Evolutionary conservation across 352 stramenopile genomes (phyloP).

Genomic region (Phytophthora ohioensis): DNA sequence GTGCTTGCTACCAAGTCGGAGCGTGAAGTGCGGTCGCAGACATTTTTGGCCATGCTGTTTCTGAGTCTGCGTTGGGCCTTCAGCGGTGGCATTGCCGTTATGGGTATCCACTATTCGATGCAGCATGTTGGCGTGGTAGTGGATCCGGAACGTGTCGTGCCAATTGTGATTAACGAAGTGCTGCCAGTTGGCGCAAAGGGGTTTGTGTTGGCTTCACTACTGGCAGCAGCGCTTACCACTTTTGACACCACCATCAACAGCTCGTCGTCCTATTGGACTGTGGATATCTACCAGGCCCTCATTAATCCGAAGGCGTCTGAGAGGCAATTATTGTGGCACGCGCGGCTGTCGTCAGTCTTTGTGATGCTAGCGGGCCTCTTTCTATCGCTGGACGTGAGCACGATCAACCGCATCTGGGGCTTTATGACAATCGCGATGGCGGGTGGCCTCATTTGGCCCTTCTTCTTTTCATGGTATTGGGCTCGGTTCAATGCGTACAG

Average conservation of each 20-base stretch:
- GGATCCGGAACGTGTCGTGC: slow-evolving; percentile 79
- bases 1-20: slow-evolving; percentile 85
- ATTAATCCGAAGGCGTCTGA: slow-evolving; percentile 68
- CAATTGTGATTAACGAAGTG: slow-evolving; percentile 81
- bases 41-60: slow-evolving; percentile 79
- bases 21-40: slow-evolving; percentile 80
- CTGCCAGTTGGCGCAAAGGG: slow-evolving; percentile 69
- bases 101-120: slow-evolving; percentile 77
- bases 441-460: slow-evolving; percentile 74
- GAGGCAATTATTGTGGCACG: slow-evolving; percentile 69
- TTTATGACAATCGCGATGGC: slow-evolving; percentile 83
- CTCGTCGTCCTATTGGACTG: slow-evolving; percentile 82
- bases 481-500: slow-evolving; percentile 75
- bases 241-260: slow-evolving; percentile 88
- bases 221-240: slow-evolving; percentile 79
- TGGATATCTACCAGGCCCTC: slow-evolving; percentile 84
- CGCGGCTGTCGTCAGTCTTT: slow-evolving; percentile 60
- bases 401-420: slow-evolving; percentile 85
- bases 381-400: slow-evolving; percentile 73
- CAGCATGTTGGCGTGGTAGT: slow-evolving; percentile 51
- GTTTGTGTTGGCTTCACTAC: slow-evolving; percentile 73
- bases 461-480: slow-evolving; percentile 89
- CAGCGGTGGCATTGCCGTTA: slow-evolving; percentile 71
- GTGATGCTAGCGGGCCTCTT: slow-evolving; percentile 69
- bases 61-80: slow-evolving; percentile 81